phyloP scores from a whole-genome alignment of 2,329 filamentous ascomycete genomes.

The Dothideomycetes sp. region DNA sequence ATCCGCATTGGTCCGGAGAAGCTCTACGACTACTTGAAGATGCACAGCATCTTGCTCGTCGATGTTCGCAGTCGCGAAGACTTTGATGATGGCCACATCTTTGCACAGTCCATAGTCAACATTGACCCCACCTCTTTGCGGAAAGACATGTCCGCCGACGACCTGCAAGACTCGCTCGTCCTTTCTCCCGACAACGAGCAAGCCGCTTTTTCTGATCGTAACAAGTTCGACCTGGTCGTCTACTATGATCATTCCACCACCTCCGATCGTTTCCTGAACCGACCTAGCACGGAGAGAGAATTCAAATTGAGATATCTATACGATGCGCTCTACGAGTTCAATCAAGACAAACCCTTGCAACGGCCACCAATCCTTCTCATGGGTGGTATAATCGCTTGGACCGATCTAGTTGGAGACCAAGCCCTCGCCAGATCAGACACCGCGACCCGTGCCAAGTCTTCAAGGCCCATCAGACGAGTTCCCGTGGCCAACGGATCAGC shows the following conservation, averaged over 20 bases:
- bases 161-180: slow-evolving; percentile 57
- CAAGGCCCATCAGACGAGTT: slow-evolving; percentile 40
- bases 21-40: slow-evolving; percentile 58
- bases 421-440: slow-evolving; percentile 50
- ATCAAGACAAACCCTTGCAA: slow-evolving; percentile 63
- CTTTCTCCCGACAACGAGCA: slow-evolving; percentile 67
- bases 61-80: slow-evolving; percentile 72
- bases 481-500: slow-evolving; percentile 33
- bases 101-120: slow-evolving; percentile 73
- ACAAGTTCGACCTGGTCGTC: slow-evolving; percentile 76
- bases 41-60: slow-evolving; percentile 64
- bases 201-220: slow-evolving; percentile 56
- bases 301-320: slow-evolving; percentile 58
- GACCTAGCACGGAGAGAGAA: slow-evolving; percentile 29
- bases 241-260: slow-evolving; percentile 70
- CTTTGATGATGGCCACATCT: slow-evolving; percentile 84
- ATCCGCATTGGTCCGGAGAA: slow-evolving; percentile 57
- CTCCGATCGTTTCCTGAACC: slow-evolving; percentile 46
- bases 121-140: slow-evolving; percentile 73
- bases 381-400: slow-evolving; percentile 81
- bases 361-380: slow-evolving; percentile 64
- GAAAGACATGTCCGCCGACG: slow-evolving; percentile 53
- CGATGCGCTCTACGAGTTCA: slow-evolving; percentile 74
- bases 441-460: slow-evolving; percentile 35
- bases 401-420: slow-evolving; percentile 63